Evolutionary conservation across 2,329 filamentous ascomycete species (phyloP).

Genomic region (Venturia carpophila): DNA sequence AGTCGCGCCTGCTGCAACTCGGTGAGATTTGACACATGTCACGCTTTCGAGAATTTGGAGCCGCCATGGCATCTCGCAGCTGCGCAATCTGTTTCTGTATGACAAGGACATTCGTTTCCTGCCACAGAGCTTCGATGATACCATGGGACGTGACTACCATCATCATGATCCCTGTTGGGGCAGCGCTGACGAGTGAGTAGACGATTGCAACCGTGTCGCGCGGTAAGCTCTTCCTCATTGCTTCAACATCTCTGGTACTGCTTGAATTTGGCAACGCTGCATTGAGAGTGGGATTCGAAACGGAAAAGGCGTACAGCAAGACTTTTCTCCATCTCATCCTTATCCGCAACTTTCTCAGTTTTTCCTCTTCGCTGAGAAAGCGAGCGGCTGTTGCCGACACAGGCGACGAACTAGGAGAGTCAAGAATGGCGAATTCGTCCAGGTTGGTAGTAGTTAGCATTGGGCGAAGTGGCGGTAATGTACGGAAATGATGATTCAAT

Average conservation of each 20-base stretch:
- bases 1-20: background rate
- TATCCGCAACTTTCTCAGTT: background rate
- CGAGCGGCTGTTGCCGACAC: background rate
- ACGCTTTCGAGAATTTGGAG: background rate
- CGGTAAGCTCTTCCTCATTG: constrained; percentile 18
- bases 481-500: background rate
- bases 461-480: constrained; percentile 5
- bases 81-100: constrained; percentile 18
- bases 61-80: constrained; percentile 14
- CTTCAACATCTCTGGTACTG: constrained; percentile 5
- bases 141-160: constrained; percentile 19
- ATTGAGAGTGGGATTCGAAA: constrained; percentile 18
- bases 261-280: constrained; percentile 12
- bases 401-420: background rate
- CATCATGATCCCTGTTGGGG: constrained; percentile 19
- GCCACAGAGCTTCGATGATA: constrained; percentile 19
- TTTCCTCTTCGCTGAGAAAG: background rate
- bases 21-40: background rate
- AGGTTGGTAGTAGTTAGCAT: background rate
- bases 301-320: constrained; percentile 17
- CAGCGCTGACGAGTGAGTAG: constrained; percentile 19
- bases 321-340: constrained; percentile 16
- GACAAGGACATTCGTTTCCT: constrained; percentile 17
- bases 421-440: background rate
- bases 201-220: constrained; percentile 19